phyloP scores from a whole-genome alignment of 805 yeast genomes.

The Wickerhamiella nectarea region DNA sequence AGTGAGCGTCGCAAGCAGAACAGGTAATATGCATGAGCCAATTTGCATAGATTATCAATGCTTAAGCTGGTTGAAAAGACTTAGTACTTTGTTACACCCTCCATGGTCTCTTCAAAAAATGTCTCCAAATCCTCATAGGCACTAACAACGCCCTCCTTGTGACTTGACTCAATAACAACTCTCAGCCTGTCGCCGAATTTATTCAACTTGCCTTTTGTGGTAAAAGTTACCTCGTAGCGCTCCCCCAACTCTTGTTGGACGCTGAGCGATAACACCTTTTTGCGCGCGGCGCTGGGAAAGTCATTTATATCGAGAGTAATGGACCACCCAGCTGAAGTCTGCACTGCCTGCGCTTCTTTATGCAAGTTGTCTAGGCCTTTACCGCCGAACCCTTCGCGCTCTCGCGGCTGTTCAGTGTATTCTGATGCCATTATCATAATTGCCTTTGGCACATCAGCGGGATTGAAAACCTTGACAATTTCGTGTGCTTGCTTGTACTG shows the following conservation, averaged over 20 bases:
- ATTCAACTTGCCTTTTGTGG: constrained; percentile 67
- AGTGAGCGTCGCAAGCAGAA: too few species aligned
- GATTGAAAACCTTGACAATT: constrained; percentile 26
- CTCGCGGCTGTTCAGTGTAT: constrained; percentile 19
- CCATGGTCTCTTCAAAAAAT: constrained; percentile 3
- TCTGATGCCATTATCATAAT: background rate
- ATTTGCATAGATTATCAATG: too few species aligned
- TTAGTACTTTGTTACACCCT: background rate
- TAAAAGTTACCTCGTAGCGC: constrained; percentile 44
- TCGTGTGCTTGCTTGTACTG: constrained; percentile 58
- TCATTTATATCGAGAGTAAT: constrained; percentile 72
- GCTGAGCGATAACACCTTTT: constrained; percentile 17
- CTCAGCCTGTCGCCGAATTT: constrained; percentile 58
- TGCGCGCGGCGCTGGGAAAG: constrained; percentile 41
- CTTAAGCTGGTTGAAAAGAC: too few species aligned
- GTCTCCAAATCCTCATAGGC: constrained; percentile 14
- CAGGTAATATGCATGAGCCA: too few species aligned
- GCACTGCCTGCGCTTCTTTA: constrained; percentile 21
- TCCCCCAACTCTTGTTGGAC: constrained; percentile 12
- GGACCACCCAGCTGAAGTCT: constrained; percentile 25
- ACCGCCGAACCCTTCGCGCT: constrained; percentile 71
- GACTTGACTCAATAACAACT: constrained; percentile 61
- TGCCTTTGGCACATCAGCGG: background rate
- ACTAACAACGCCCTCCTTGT: constrained; percentile 37
- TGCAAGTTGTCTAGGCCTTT: constrained; percentile 74